These are phyloP conservation scores for Dissophora globulifera DNA, from an alignment of 192 early-diverging fungal species.

Conservation along the genomic window DNA sequence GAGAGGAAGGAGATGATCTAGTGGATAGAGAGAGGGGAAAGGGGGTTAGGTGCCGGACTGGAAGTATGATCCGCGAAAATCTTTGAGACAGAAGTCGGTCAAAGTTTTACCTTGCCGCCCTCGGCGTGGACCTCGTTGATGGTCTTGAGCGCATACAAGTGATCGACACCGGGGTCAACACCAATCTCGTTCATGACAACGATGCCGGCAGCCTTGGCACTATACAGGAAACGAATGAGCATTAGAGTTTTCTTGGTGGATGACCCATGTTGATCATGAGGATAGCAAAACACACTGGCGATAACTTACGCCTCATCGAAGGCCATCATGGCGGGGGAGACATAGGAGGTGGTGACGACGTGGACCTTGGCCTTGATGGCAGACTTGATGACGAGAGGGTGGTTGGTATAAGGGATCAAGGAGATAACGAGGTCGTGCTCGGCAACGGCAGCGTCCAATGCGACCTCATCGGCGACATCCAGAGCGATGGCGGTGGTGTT, in stretches of 20 bases:
- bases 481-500: slow-evolving; percentile 74
- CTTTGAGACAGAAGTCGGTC: too few species aligned
- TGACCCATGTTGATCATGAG: too few species aligned
- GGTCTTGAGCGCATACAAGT: slow-evolving; percentile 90
- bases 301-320: slow-evolving; percentile 81
- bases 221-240: slow-evolving; percentile 25
- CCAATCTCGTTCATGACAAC: slow-evolving; percentile 99
- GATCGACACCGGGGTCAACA: slow-evolving; percentile 97
- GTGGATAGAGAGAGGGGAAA: background rate
- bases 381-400: slow-evolving; percentile 90
- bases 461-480: slow-evolving; percentile 82
- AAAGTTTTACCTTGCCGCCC: slow-evolving; percentile 77
- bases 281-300: background rate
- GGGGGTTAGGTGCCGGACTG: too few species aligned
- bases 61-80: too few species aligned
- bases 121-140: slow-evolving; percentile 88
- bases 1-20: slow-evolving; percentile 86
- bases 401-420: slow-evolving; percentile 92
- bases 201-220: slow-evolving; percentile 86
- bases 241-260: too few species aligned
- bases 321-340: slow-evolving; percentile 93
- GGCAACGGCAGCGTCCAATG: slow-evolving; percentile 77
- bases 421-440: slow-evolving; percentile 93
- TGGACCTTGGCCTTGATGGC: slow-evolving; percentile 92
- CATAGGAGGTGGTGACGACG: slow-evolving; percentile 97